Percentiles rank a stretch among this genome's conserved stretches.
Evolutionary conservation across 2,329 filamentous ascomycete species (phyloP).

Genomic region (Thielaviopsis euricoi): DNA sequence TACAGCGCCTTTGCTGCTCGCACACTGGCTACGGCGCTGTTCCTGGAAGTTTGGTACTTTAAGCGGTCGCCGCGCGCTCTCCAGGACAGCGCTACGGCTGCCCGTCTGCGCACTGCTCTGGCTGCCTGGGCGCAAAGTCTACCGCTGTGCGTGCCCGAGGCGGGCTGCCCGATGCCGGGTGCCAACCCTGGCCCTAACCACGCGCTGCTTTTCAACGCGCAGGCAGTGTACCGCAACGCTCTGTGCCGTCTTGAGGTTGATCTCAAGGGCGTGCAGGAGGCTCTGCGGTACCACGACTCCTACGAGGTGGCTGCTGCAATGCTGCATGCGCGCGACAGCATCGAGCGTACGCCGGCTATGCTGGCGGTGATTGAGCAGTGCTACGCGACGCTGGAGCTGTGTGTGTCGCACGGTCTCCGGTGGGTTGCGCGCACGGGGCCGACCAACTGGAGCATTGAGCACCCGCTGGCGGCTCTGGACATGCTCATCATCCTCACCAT

Average conservation of each 20-base stretch:
- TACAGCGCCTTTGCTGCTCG: constrained; percentile 96
- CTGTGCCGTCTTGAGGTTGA: constrained; percentile 86
- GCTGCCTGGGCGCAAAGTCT: constrained; percentile 98
- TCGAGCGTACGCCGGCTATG: constrained; percentile 93
- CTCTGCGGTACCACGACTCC: constrained; percentile 87
- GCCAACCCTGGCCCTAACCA: constrained; percentile 65
- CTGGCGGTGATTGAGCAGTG: constrained; percentile 97
- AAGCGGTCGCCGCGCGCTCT: constrained; percentile 95
- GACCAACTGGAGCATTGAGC: constrained; percentile 98
- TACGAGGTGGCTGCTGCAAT: constrained; percentile 95
- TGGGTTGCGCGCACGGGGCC: constrained; percentile 97
- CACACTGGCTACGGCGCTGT: constrained; percentile 97
- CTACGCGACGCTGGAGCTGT: constrained; percentile 94
- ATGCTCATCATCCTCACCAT: constrained; percentile 94
- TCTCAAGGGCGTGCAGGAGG: constrained; percentile 88
- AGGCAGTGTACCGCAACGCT: constrained; percentile 91
- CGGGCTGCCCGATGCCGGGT: not conserved
- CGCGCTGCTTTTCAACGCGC: constrained; percentile 92
- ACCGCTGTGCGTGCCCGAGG: constrained; percentile 46
- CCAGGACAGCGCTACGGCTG: constrained; percentile 94
- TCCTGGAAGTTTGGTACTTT: constrained; percentile 97
- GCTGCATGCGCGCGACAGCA: constrained; percentile 83
- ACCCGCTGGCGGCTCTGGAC: constrained; percentile 89
- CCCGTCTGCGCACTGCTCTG: constrained; percentile 85
- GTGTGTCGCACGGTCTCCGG: constrained; percentile 81